Percentiles rank a stretch among this genome's conserved stretches.
Conservation (phyloP, 495 filamentous ascomycete genomes). For the Coniosporium apollinis region DNA sequence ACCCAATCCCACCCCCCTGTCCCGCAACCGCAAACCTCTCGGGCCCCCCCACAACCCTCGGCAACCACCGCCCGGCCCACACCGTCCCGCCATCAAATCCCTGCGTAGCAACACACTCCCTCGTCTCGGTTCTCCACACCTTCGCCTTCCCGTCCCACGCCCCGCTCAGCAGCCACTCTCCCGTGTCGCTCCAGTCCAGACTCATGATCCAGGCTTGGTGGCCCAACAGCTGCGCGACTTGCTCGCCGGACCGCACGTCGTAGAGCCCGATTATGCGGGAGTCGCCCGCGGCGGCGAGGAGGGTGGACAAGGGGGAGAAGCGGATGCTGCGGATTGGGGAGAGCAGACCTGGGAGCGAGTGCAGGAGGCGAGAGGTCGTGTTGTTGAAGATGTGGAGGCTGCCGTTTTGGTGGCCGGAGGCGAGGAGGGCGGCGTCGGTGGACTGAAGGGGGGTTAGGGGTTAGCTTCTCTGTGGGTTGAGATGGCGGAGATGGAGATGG, state of each 20-base stretch:
- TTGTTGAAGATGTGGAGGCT: slow-evolving; percentile 93
- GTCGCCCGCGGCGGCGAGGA: slow-evolving; percentile 87
- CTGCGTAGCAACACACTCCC: slow-evolving; percentile 80
- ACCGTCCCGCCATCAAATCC: slow-evolving; percentile 73
- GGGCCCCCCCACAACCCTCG: slow-evolving; percentile 44
- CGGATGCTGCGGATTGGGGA: slow-evolving; percentile 69
- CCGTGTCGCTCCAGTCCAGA: slow-evolving; percentile 84
- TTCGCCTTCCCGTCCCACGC: slow-evolving; percentile 85
- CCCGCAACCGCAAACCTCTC: slow-evolving; percentile 83
- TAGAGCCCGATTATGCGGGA: slow-evolving; percentile 78
- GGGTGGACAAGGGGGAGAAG: slow-evolving; percentile 70
- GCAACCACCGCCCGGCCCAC: slow-evolving; percentile 81
- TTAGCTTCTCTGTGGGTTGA: too few relatives aligned
- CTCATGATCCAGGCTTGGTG: slow-evolving; percentile 76
- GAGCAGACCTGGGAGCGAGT: slow-evolving; percentile 70
- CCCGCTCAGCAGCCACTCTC: slow-evolving; percentile 64
- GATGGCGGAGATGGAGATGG: too few relatives aligned
- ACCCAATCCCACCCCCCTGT: slow-evolving; percentile 59
- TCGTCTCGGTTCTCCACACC: slow-evolving; percentile 77
- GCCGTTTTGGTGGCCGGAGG: slow-evolving; percentile 84
- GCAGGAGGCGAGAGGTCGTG: slow-evolving; percentile 65
- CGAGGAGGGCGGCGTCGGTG: slow-evolving; percentile 65
- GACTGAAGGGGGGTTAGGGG: slow-evolving; percentile 29
- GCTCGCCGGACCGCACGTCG: slow-evolving; percentile 80
- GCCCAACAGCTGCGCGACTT: slow-evolving; percentile 67